phyloP scores from a whole-genome alignment of 768 basidiomycete genomes.

The Podaxis sp. region DNA sequence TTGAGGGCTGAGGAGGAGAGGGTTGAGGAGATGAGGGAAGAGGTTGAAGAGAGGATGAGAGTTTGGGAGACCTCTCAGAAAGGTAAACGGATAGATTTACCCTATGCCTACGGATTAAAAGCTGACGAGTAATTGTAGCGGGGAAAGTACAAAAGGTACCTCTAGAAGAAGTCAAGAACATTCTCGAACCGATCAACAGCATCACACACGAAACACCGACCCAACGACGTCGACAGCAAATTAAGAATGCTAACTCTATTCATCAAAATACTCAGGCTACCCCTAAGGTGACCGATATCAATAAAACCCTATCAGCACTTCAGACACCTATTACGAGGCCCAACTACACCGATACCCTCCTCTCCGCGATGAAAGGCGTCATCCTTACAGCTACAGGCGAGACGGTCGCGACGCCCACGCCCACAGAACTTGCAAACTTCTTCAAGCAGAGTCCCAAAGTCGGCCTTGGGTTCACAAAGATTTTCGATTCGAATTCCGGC shows the following conservation, averaged over 20 bases:
- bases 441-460: slow-evolving; percentile 71
- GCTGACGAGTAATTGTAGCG: slow-evolving; percentile 25
- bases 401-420: slow-evolving; percentile 67
- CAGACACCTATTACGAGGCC: slow-evolving; percentile 55
- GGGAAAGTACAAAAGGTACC: slow-evolving; percentile 53
- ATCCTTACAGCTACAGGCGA: slow-evolving; percentile 80
- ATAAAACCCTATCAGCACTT: slow-evolving; percentile 32
- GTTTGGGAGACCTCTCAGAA: slow-evolving; percentile 36
- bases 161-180: slow-evolving; percentile 75
- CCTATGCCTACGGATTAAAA: neutral
- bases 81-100: neutral
- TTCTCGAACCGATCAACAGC: slow-evolving; percentile 50
- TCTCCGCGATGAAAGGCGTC: slow-evolving; percentile 74
- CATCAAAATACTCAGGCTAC: neutral
- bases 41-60: slow-evolving; percentile 50
- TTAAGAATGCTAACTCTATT: slow-evolving; percentile 20
- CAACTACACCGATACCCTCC: slow-evolving; percentile 32
- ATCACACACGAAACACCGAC: slow-evolving; percentile 25
- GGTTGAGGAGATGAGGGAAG: slow-evolving; percentile 44
- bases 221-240: slow-evolving; percentile 22
- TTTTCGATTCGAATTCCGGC: slow-evolving; percentile 66
- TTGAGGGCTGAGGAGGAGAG: slow-evolving; percentile 49
- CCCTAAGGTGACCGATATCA: slow-evolving; percentile 13
- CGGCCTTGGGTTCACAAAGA: slow-evolving; percentile 73
- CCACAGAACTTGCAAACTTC: slow-evolving; percentile 62